Evolutionary conservation across 23 red algal species (phyloP).

Genomic region (Chondrus crispus): DNA sequence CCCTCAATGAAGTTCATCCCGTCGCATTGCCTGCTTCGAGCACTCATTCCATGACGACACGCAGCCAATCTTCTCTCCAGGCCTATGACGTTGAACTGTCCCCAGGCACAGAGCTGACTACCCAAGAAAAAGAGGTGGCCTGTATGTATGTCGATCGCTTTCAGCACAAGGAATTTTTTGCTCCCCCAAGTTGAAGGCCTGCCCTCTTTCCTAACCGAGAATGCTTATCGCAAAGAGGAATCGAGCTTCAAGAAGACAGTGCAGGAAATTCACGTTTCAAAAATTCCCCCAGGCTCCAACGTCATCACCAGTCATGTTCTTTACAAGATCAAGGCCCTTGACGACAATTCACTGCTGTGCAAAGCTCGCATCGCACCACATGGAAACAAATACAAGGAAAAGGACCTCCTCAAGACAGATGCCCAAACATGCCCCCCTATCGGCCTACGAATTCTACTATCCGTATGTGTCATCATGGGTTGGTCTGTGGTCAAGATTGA

Average conservation of each 20-base stretch:
- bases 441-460: not conserved
- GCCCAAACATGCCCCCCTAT: not conserved
- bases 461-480: not conserved
- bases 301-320: not conserved
- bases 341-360: not conserved
- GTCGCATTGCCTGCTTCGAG: too few species aligned
- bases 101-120: not conserved
- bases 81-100: not conserved
- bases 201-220: not conserved
- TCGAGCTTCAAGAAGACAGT: not conserved
- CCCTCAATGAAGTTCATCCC: too few species aligned
- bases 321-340: not conserved
- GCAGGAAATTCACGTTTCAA: not conserved
- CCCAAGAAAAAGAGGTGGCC: not conserved
- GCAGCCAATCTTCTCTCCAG: not conserved
- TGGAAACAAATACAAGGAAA: not conserved
- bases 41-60: not conserved
- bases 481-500: not conserved
- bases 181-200: not conserved
- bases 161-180: conserved; percentile 27
- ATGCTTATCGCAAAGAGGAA: not conserved
- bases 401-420: not conserved
- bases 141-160: not conserved
- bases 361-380: conserved; percentile 14
- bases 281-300: conserved; percentile 21